A percentile compares a stretch with the other conserved stretches of the same genome.
These are phyloP conservation scores for Halophytophthora batemanensis DNA, from an alignment of 352 stramenopile genomes.

Conservation along the genomic window DNA sequence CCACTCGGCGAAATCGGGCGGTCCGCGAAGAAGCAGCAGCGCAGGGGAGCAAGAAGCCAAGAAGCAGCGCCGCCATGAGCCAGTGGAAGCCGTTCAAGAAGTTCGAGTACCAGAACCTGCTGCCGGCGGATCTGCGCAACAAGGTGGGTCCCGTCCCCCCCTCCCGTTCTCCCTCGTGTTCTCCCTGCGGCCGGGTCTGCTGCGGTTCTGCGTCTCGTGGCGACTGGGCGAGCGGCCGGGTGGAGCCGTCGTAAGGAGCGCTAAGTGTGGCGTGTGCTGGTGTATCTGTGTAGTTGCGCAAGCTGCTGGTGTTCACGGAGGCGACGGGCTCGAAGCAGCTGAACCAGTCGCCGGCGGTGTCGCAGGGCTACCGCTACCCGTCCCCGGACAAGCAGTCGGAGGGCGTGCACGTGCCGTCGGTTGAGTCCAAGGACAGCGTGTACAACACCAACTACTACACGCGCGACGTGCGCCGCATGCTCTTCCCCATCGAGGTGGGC, in stretches of 20 bases:
- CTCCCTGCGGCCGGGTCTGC: background rate
- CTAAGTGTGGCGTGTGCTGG: background rate
- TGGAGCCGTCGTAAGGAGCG: background rate
- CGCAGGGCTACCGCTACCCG: slow-evolving; percentile 76
- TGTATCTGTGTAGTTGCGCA: slow-evolving; percentile 48
- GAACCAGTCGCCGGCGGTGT: slow-evolving; percentile 59
- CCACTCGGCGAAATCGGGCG: slow-evolving; percentile 9
- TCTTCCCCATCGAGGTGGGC: slow-evolving; percentile 55
- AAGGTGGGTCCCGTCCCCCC: slow-evolving; percentile 33
- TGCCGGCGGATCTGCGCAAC: slow-evolving; percentile 64
- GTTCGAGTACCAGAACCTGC: slow-evolving; percentile 72
- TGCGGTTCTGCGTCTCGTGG: too few relatives aligned
- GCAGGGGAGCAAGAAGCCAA: background rate
- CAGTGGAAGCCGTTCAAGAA: slow-evolving; percentile 83
- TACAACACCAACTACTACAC: slow-evolving; percentile 91
- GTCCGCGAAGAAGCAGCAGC: slow-evolving; percentile 2
- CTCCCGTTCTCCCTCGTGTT: background rate
- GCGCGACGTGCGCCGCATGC: slow-evolving; percentile 78
- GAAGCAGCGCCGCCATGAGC: slow-evolving; percentile 45
- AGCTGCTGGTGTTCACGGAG: slow-evolving; percentile 81
- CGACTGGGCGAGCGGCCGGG: too few relatives aligned
- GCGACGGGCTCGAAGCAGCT: slow-evolving; percentile 70
- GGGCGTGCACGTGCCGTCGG: slow-evolving; percentile 66
- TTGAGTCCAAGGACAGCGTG: slow-evolving; percentile 67
- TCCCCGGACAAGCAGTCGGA: slow-evolving; percentile 67